phyloP scores from a whole-genome alignment of 108 stramenopile genomes.

The Chaetoceros tenuissimus region DNA sequence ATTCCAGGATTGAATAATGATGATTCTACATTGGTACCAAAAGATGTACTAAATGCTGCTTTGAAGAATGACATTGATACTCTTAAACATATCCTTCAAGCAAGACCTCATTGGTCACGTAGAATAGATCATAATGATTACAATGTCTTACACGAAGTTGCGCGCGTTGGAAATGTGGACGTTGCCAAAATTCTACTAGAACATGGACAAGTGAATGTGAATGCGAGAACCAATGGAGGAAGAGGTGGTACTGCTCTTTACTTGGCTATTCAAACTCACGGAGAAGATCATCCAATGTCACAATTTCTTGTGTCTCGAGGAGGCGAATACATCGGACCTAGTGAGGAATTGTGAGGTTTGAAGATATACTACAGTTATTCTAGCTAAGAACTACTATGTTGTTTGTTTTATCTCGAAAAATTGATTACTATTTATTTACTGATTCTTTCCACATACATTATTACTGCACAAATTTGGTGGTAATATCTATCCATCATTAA shows the following conservation, averaged over 20 bases:
- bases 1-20: too few species aligned
- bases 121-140: background rate
- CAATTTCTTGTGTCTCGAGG: background rate
- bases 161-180: background rate
- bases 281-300: background rate
- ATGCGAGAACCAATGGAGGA: background rate
- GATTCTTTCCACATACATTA: too few species aligned
- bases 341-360: too few species aligned
- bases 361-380: too few species aligned
- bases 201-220: background rate
- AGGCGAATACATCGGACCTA: background rate
- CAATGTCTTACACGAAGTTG: background rate
- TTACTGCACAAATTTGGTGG: too few species aligned
- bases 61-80: background rate
- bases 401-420: too few species aligned
- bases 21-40: too few species aligned
- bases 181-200: background rate
- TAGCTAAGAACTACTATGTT: too few species aligned
- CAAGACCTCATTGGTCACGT: background rate
- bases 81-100: background rate
- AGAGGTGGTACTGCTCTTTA: background rate
- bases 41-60: background rate
- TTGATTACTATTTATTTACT: too few species aligned
- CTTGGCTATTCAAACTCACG: background rate
- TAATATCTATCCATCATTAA: too few species aligned